A percentile compares a stretch with the other conserved stretches of the same genome.
phyloP scores from a whole-genome alignment of 495 filamentous ascomycete species.

The Aspergillus bertholletiae region DNA sequence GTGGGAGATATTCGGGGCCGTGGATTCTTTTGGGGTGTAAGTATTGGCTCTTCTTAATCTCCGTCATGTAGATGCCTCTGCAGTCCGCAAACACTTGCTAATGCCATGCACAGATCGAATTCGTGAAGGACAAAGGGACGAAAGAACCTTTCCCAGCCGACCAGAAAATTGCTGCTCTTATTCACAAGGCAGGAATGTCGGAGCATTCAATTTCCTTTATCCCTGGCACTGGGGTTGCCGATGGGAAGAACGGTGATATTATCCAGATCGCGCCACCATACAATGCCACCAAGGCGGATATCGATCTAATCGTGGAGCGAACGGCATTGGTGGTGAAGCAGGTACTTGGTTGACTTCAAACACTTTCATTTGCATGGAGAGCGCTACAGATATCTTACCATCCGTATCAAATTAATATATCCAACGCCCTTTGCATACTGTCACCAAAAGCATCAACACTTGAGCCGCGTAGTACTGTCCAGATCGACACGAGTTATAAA shows the following conservation, averaged over 20 bases:
- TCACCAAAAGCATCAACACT: too few species aligned
- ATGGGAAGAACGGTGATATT: constrained; percentile 67
- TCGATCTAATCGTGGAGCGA: constrained; percentile 51
- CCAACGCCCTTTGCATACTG: too few species aligned
- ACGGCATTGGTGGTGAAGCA: constrained; percentile 27
- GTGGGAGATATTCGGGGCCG: constrained; percentile 53
- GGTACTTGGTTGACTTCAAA: constrained; percentile 21
- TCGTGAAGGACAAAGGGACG: constrained; percentile 49
- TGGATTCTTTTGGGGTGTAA: constrained; percentile 51
- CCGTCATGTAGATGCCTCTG: too few species aligned
- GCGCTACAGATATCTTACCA: too few species aligned
- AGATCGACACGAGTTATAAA: too few species aligned
- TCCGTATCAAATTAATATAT: too few species aligned
- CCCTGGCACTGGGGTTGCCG: constrained; percentile 62
- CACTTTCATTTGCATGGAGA: too few species aligned
- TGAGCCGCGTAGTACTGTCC: too few species aligned
- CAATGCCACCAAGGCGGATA: constrained; percentile 55
- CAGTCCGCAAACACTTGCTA: too few species aligned
- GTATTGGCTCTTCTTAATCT: too few species aligned
- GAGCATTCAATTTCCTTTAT: constrained; percentile 64
- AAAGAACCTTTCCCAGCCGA: constrained; percentile 47
- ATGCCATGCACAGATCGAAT: constrained; percentile 41
- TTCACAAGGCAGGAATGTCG: constrained; percentile 49
- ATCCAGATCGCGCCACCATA: constrained; percentile 71
- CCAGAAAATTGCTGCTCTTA: constrained; percentile 32